Base-by-base conservation (phyloP, 2,329 filamentous ascomycete species). In the Aspergillus puulaauensis region DNA sequence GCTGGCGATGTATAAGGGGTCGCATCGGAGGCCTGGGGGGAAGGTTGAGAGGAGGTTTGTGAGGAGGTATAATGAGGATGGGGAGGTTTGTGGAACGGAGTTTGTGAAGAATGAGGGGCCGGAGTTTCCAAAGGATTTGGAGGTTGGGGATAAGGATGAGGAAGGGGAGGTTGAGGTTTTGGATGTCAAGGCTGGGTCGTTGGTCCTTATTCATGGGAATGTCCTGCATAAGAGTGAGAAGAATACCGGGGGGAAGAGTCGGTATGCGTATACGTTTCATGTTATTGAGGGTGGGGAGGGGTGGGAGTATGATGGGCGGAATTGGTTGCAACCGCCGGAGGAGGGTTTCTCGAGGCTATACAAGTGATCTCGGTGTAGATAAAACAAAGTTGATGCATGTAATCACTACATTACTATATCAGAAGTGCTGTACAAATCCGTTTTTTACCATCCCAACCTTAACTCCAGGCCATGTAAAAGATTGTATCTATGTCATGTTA, bases 251-350 rank as follows among this genome's bases (percentile, higher is more conserved):
- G 77, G 83, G 63, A 93, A 91, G 80, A 92, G 93, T 21, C 83
- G 93, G 64, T 96, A 95, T 71, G 96, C 97, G 54, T 99, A 98
- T 76, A 98, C 95, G 0, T 99, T 98, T 73, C 95, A 99, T 79
- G 85, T 96, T 57, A 98, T 98, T 69, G 95, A 98, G 77, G 90
- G 89, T 0, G 84, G 89, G 19, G 80, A 86, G 44, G 80, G 75
- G 12, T 77, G 74, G 73, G 66, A 78, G 54, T 99, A 98, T 74
- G 95, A 98, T 75, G 83, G 83, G 76, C 82, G 83, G 75, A 99
- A 99, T 76, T 98, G 95, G 95, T 76, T 99, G 73, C 93, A 97
- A 78, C 91, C 93, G 57, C 89, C 91, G 0, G 79, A 81, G 41
- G 93, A 91, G 0, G 92, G 91, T 43, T 97, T 99, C 70, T 93